These are phyloP conservation scores for Aspergillus nidulans DNA, from an alignment of 495 filamentous ascomycete genomes.

Conservation along the genomic window DNA sequence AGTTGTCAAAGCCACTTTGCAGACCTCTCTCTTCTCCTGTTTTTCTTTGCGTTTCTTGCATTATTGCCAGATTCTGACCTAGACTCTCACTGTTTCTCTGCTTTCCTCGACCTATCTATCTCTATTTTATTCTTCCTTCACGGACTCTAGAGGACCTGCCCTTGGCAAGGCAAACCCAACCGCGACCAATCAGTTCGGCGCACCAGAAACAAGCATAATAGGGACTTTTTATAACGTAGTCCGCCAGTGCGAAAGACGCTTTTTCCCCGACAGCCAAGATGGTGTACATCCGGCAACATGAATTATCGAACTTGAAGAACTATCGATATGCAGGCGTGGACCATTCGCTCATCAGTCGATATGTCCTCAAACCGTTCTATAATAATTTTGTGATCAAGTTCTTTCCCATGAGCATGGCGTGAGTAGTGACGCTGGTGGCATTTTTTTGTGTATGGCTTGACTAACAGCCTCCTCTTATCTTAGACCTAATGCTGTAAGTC, in stretches of 20 bases:
- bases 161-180: background rate
- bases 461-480: slow-evolving; percentile 18
- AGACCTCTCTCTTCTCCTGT: background rate
- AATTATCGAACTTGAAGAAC: slow-evolving; percentile 77
- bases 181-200: background rate
- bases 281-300: slow-evolving; percentile 89
- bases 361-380: slow-evolving; percentile 96
- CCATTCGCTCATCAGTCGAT: slow-evolving; percentile 80
- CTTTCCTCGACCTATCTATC: background rate
- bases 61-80: background rate
- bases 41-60: too few species aligned
- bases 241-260: background rate
- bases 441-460: slow-evolving; percentile 15
- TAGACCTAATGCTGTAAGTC: slow-evolving; percentile 60
- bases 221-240: background rate
- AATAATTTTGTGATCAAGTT: slow-evolving; percentile 87
- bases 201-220: background rate
- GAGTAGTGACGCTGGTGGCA: slow-evolving; percentile 34
- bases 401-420: slow-evolving; percentile 96
- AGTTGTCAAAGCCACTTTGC: background rate
- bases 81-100: background rate
- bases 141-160: background rate
- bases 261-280: slow-evolving; percentile 33
- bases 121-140: background rate
- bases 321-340: slow-evolving; percentile 94